Percentiles rank a stretch among this genome's conserved stretches.
phyloP scores from a whole-genome alignment of 306 rosid genomes.

The Rosa chinensis region DNA sequence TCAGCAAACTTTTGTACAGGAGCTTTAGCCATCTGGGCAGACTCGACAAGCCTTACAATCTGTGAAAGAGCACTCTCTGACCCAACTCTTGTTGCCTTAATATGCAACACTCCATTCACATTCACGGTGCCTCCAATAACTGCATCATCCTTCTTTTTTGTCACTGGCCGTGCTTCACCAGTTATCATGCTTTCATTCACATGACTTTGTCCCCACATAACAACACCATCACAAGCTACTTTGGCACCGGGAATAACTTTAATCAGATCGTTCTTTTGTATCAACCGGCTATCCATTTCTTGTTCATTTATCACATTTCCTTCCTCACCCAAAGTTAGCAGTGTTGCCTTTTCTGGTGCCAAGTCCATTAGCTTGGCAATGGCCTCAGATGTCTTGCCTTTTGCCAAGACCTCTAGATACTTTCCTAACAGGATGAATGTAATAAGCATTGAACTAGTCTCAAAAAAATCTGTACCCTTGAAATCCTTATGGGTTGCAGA shows the following conservation, averaged over 20 bases:
- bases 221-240: constrained; percentile 75
- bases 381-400: constrained; percentile 80
- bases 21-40: constrained; percentile 94
- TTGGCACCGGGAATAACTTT: constrained; percentile 68
- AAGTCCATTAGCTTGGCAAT: constrained; percentile 85
- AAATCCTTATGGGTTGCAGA: constrained; percentile 53
- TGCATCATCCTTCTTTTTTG: constrained; percentile 52
- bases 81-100: constrained; percentile 79
- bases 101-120: constrained; percentile 79
- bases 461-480: constrained; percentile 74
- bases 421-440: constrained; percentile 78
- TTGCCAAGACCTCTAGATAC: constrained; percentile 79
- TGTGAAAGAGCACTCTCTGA: constrained; percentile 80
- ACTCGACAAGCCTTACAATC: constrained; percentile 83
- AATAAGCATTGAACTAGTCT: constrained; percentile 82
- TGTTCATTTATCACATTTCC: constrained; percentile 48
- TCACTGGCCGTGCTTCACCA: constrained; percentile 68
- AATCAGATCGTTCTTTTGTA: constrained; percentile 70
- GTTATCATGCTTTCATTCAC: constrained; percentile 92
- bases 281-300: constrained; percentile 60
- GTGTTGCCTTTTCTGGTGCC: constrained; percentile 65
- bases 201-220: constrained; percentile 70
- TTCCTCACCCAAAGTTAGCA: constrained; percentile 46
- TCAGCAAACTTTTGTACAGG: constrained; percentile 87
- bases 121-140: constrained; percentile 87